Evolutionary conservation across 306 rosid genomes (phyloP), one percentile per base, ranked within the genome.

Genomic region (Cicer judaicum): DNA sequence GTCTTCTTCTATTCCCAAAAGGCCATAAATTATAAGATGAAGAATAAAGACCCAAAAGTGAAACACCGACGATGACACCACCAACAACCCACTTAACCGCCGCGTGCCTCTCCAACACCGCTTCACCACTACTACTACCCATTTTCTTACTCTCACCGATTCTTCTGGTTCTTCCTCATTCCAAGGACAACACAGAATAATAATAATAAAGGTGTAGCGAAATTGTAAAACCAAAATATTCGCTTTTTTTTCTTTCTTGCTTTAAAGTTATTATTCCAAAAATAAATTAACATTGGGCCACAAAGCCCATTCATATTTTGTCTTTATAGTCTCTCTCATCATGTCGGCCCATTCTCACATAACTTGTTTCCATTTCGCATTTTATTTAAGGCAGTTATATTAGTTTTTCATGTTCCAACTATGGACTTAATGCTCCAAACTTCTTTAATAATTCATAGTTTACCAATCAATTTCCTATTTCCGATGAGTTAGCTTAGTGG

Each of bases 71-170:
- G 24, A 93, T 84, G 52, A 79, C 84, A 14, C 89, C 97, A 7
- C 97, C 97, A 8, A 86, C 82, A 56, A 88, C 68, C 79, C 92
- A 75, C 81, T 74, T 87, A 24, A 83, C 90, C 82, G 87, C 81
- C n/a, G 73, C 65, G 0, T 60, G 67, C 54, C 72, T 81, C 44
- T 84, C 82, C 52, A 7, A 67, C 55, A 14, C 67, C 64, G 53
- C 50, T 40, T 85, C 90, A 41, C 50, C 43, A 18, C 63, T 43
- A 48, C 6, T 61, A 55, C 78, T 48, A 52, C 69, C 85, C 93
- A 89, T 87, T 64, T 9, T 29, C 1, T 39, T 13, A 38, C 65
- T 1, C 53, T 50, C 77, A 70, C 71, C 55, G 77, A 40, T 40
- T 71, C 40, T 71, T 19, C 7, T 67, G 72, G 72, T 46, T 67